Percentiles rank a stretch among this genome's conserved stretches.
Conservation (phyloP, 23 red algal species). For the Gracilaria domingensis region DNA sequence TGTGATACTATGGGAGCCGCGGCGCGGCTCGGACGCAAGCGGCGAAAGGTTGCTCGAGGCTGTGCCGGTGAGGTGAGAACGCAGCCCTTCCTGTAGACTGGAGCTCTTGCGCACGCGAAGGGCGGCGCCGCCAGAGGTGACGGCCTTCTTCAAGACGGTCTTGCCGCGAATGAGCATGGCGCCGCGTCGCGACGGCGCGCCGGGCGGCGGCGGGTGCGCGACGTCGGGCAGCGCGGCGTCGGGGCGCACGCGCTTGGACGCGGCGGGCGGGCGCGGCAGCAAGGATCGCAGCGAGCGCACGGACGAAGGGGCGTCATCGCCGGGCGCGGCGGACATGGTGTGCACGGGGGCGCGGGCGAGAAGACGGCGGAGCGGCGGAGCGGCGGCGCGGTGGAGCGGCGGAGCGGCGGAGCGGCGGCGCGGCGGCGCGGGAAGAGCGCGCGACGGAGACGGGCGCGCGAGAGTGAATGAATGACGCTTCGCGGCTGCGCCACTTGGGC, state of each 20-base stretch:
- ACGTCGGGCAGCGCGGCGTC: neutral
- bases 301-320: constrained; percentile 8
- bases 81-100: constrained; percentile 5
- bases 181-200: neutral
- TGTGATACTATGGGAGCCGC: neutral
- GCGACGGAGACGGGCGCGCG: neutral
- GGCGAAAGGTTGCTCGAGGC: neutral
- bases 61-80: neutral
- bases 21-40: neutral
- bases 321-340: neutral
- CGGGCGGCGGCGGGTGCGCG: neutral
- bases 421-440: neutral
- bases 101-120: constrained; percentile 25
- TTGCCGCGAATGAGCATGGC: constrained; percentile 29
- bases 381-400: neutral
- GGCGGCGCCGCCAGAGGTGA: constrained; percentile 9
- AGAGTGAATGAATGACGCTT: no score
- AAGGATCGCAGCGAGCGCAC: constrained; percentile 2
- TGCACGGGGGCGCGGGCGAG: neutral
- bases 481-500: neutral
- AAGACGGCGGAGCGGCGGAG: neutral
- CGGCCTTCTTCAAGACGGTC: constrained; percentile 14
- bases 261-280: neutral
- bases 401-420: neutral
- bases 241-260: neutral